Base-by-base conservation (phyloP, 164 flowering plant genomes). In the Nymphaea colorata region DNA sequence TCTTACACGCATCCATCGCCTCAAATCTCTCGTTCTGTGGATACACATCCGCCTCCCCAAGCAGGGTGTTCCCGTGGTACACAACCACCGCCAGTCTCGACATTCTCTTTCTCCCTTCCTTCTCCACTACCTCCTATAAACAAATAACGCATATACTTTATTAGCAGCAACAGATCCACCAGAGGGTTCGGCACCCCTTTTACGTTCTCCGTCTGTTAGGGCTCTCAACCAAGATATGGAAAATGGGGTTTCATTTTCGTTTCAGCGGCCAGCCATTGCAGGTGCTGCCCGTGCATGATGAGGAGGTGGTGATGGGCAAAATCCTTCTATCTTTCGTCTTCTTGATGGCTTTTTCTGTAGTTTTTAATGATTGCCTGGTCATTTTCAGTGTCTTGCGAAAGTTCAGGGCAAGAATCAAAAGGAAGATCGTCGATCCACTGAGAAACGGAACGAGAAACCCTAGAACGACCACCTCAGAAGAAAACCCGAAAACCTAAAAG, bases 1-100 rank as follows among this genome's bases (percentile, higher is more conserved):
- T 86, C 76, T 74, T 82, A 75, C 70, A 68, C 44, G 41, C 42
- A 17, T 61, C 64, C 79, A 73, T 76, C 15, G 57, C 15, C 71
- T 77, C 76, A 66, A 69, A 64, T 61, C 74, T 73, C 66, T 78
- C 69, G 44, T 77, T 71, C 65, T 73, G 78, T 44, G 86, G 84
- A 71, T 75, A 80, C 17, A 90, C 69, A 73, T 90, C 98, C 51
- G 86, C 96, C 71, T 95, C 97, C 64, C 98, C 99, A 62, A 95
- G 76, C 41, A 81, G 66, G 76, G 84, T 86, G 57, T 85, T 85
- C 70, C 93, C 96, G 61, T 78, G 77, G 73, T 81, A 92, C 74
- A 89, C 90, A 71, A 71, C 82, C 59, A 51, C 57, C 57, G 14
- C 57, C 14, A 51, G 57, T 51, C 14, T 51, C 57, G 14, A 8